Conservation (phyloP, 495 filamentous ascomycete species). For the Staphylotrichum longicolle region DNA sequence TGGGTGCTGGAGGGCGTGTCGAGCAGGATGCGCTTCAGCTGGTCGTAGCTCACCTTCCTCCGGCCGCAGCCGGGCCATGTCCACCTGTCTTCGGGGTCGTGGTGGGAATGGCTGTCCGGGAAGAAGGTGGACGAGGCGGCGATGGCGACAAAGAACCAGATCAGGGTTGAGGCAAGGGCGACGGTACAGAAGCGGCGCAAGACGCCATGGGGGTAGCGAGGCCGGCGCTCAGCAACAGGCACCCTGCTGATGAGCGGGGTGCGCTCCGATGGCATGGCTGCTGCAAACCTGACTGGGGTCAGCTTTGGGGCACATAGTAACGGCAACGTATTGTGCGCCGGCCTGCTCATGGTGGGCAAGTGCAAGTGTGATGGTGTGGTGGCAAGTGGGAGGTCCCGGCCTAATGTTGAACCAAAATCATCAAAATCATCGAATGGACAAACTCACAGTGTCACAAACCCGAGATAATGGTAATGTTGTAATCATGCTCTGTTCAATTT, state of each 20-base stretch:
- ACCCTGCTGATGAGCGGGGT: conserved; percentile 63
- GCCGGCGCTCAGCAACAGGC: conserved; percentile 49
- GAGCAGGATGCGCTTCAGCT: conserved; percentile 68
- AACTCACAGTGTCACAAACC: no score
- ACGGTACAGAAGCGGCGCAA: conserved; percentile 72
- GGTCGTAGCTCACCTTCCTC: conserved; percentile 53
- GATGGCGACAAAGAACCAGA: conserved; percentile 61
- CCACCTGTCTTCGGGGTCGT: conserved; percentile 39
- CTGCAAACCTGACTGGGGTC: neutral
- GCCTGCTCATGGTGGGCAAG: no score
- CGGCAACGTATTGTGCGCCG: no score
- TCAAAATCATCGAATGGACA: no score
- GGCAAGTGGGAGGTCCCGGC: no score
- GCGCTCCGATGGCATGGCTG: conserved; percentile 53
- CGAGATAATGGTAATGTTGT: no score
- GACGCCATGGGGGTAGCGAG: conserved; percentile 65
- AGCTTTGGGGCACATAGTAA: no score
- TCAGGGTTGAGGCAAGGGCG: conserved; percentile 52
- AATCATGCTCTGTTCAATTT: no score
- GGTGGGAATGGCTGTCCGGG: conserved; percentile 34
- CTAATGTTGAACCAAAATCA: no score
- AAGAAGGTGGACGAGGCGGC: conserved; percentile 53
- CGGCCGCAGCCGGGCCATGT: conserved; percentile 44
- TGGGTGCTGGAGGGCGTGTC: conserved; percentile 67
- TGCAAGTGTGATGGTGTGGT: no score